A percentile compares a stretch with the other conserved stretches of the same genome.
phyloP scores from a whole-genome alignment of 371 early-diverging fungal species.

The Thermomucor indicae-seudaticae region DNA sequence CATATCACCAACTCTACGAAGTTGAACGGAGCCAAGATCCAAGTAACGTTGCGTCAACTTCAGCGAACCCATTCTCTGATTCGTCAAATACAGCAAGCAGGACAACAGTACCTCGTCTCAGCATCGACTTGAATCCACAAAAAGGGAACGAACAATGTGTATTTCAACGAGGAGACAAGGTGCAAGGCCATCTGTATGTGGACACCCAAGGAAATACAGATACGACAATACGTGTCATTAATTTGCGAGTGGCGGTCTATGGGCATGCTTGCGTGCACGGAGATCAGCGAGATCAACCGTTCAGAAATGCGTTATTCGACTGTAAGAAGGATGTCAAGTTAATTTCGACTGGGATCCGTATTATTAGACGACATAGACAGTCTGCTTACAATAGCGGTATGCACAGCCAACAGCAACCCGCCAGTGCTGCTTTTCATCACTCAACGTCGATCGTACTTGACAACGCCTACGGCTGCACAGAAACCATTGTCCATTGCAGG shows the following conservation, averaged over 20 bases:
- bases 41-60: too few species aligned
- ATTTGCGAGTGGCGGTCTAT: slow-evolving; percentile 7
- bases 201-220: background rate
- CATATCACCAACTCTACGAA: too few species aligned
- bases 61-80: too few species aligned
- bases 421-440: background rate
- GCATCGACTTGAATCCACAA: too few species aligned
- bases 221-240: background rate
- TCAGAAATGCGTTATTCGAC: slow-evolving; percentile 14
- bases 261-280: slow-evolving; percentile 11
- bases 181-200: background rate
- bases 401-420: background rate
- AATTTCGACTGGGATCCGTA: slow-evolving; percentile 10
- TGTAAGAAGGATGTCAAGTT: slow-evolving; percentile 10
- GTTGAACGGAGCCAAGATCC: too few species aligned
- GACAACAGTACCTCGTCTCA: too few species aligned
- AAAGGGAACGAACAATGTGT: too few species aligned
- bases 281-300: slow-evolving; percentile 8
- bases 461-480: background rate
- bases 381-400: background rate
- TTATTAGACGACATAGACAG: slow-evolving; percentile 2
- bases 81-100: too few species aligned
- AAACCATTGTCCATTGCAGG: too few species aligned
- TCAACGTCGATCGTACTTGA: background rate
- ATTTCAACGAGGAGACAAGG: too few species aligned